These are phyloP conservation scores for Xerophyta viscosa DNA, from an alignment of 106 monocot genomes.

Conservation along the genomic window DNA sequence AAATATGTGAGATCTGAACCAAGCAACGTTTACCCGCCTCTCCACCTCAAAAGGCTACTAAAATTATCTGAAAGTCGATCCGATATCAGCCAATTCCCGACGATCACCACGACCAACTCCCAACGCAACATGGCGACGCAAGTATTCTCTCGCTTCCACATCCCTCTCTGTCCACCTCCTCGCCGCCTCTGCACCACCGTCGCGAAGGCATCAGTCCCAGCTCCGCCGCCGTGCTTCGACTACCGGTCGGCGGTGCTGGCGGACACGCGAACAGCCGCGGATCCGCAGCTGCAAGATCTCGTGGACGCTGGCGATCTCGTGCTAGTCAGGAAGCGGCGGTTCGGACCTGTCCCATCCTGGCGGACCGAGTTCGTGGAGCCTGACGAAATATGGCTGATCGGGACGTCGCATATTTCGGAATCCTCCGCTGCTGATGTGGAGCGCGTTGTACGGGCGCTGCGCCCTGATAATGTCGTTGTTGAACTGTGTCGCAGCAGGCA, in stretches of 20 bases:
- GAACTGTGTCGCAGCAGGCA: slow-evolving; percentile 98
- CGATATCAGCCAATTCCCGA: too few species aligned
- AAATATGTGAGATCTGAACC: too few species aligned
- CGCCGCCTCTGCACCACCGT: background rate
- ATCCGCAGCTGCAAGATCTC: slow-evolving; percentile 58
- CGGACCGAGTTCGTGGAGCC: slow-evolving; percentile 76
- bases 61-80: too few species aligned
- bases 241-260: slow-evolving; percentile 40
- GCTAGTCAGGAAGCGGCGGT: slow-evolving; percentile 45
- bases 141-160: too few species aligned
- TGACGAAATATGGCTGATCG: slow-evolving; percentile 74
- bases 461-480: slow-evolving; percentile 83
- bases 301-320: slow-evolving; percentile 60
- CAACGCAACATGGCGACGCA: too few species aligned
- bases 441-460: slow-evolving; percentile 49
- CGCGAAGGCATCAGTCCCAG: slow-evolving; percentile 30
- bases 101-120: too few species aligned
- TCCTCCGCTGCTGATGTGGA: slow-evolving; percentile 58
- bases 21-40: too few species aligned
- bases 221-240: slow-evolving; percentile 69
- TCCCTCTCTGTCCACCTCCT: too few species aligned
- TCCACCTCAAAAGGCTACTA: too few species aligned
- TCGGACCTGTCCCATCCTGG: slow-evolving; percentile 83
- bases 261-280: slow-evolving; percentile 41
- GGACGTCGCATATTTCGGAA: slow-evolving; percentile 71